A percentile compares a stretch with the other conserved stretches of the same genome.
Conservation (phyloP, 2,329 filamentous ascomycete species). For the Aspergillus sp. region DNA sequence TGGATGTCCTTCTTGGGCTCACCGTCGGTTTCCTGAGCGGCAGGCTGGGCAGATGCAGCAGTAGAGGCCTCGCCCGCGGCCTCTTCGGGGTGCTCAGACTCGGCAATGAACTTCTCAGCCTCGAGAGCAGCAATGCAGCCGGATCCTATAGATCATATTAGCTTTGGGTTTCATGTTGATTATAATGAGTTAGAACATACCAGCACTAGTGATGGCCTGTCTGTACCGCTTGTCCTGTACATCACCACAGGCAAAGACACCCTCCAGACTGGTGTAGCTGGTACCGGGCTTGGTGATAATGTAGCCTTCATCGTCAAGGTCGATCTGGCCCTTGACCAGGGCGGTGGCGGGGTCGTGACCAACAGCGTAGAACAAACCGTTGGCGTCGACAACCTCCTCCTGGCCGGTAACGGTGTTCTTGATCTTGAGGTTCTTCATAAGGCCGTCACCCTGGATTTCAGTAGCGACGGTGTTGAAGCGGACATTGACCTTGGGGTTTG, state of each 20-base stretch:
- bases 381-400: conserved; percentile 80
- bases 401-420: conserved; percentile 72
- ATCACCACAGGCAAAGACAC: conserved; percentile 94
- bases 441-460: conserved; percentile 80
- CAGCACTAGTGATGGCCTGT: conserved; percentile 95
- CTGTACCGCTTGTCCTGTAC: conserved; percentile 98
- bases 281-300: conserved; percentile 85
- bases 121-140: conserved; percentile 95
- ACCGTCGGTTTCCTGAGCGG: conserved; percentile 25
- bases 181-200: conserved; percentile 48
- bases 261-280: conserved; percentile 79
- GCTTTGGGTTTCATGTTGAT: conserved; percentile 1
- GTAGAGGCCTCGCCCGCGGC: conserved; percentile 39
- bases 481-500: conserved; percentile 86
- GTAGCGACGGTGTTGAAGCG: conserved; percentile 76
- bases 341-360: conserved; percentile 89
- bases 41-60: conserved; percentile 39
- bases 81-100: conserved; percentile 56
- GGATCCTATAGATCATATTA: conserved; percentile 55
- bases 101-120: conserved; percentile 86
- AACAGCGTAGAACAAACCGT: conserved; percentile 94
- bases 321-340: conserved; percentile 86
- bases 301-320: conserved; percentile 87
- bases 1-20: conserved; percentile 40
- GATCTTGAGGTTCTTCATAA: conserved; percentile 85